Evolutionary conservation across 345 rosid genomes (phyloP).

Genomic region (Aquilaria sinensis): DNA sequence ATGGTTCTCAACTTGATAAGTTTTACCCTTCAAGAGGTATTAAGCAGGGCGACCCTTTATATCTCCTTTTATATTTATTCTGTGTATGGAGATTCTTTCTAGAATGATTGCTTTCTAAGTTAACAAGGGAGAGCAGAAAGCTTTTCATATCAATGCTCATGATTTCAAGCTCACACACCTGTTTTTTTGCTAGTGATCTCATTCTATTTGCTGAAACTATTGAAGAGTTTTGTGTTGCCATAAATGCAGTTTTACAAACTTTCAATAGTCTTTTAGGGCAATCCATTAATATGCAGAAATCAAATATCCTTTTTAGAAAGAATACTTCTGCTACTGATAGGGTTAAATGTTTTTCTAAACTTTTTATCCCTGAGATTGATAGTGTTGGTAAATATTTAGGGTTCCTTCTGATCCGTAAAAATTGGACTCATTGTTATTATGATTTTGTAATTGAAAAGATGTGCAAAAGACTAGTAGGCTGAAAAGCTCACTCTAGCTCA

Average conservation of each 20-base stretch:
- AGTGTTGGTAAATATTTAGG: too few relatives aligned
- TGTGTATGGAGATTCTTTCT: background rate
- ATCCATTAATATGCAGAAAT: too few relatives aligned
- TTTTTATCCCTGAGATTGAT: too few relatives aligned
- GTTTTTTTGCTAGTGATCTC: background rate
- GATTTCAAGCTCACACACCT: background rate
- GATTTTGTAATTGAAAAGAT: too few relatives aligned
- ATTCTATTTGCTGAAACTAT: background rate
- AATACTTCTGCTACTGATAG: too few relatives aligned
- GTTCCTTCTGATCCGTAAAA: too few relatives aligned
- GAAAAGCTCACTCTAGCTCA: background rate
- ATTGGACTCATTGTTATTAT: too few relatives aligned
- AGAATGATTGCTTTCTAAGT: background rate
- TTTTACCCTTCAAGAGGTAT: background rate
- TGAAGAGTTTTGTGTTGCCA: background rate
- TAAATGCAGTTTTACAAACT: too few relatives aligned
- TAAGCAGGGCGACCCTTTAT: background rate
- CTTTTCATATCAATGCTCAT: background rate
- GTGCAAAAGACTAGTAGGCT: background rate
- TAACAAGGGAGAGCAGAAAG: background rate
- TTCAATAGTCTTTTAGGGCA: background rate
- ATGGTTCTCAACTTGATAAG: background rate
- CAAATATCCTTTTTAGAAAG: too few relatives aligned
- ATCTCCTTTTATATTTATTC: background rate
- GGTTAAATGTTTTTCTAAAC: too few relatives aligned